Evolutionary conservation across 352 stramenopile species (phyloP).

Genomic region (Phytophthora cryptogea): DNA sequence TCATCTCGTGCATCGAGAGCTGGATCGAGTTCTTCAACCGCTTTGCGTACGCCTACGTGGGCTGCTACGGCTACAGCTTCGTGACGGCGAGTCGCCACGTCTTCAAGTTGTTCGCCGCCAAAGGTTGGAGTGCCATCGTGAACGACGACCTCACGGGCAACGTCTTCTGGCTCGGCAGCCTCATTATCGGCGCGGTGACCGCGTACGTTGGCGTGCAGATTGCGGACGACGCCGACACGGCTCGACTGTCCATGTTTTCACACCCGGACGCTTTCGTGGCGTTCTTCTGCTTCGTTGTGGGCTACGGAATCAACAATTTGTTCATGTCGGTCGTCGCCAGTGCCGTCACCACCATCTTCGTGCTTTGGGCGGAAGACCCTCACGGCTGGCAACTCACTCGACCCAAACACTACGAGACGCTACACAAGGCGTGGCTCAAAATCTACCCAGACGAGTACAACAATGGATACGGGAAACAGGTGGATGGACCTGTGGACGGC

Average conservation of each 20-base stretch:
- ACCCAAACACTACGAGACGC: slow-evolving; percentile 66
- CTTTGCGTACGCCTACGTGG: slow-evolving; percentile 89
- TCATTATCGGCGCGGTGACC: slow-evolving; percentile 73
- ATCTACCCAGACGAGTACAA: slow-evolving; percentile 88
- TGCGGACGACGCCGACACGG: slow-evolving; percentile 52
- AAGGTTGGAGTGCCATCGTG: slow-evolving; percentile 89
- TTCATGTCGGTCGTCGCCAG: slow-evolving; percentile 78
- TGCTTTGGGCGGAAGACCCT: slow-evolving; percentile 85
- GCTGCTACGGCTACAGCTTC: slow-evolving; percentile 88
- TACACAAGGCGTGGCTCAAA: slow-evolving; percentile 80
- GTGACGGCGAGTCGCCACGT: slow-evolving; percentile 75
- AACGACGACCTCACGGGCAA: slow-evolving; percentile 89
- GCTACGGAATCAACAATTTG: slow-evolving; percentile 71
- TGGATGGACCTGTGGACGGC: slow-evolving; percentile 22
- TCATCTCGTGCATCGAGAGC: slow-evolving; percentile 82
- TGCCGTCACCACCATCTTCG: slow-evolving; percentile 83
- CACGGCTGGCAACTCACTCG: slow-evolving; percentile 74
- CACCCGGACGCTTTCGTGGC: slow-evolving; percentile 68
- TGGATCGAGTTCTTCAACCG: slow-evolving; percentile 92
- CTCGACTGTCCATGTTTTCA: slow-evolving; percentile 60
- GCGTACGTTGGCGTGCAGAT: slow-evolving; percentile 68
- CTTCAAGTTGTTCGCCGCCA: slow-evolving; percentile 77
- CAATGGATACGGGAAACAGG: slow-evolving; percentile 73
- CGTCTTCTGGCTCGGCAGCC: slow-evolving; percentile 83
- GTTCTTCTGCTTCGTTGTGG: slow-evolving; percentile 76